These are phyloP conservation scores for Lolium multiflorum DNA, from an alignment of 176 grass and related monocot genomes.

Conservation along the genomic window DNA sequence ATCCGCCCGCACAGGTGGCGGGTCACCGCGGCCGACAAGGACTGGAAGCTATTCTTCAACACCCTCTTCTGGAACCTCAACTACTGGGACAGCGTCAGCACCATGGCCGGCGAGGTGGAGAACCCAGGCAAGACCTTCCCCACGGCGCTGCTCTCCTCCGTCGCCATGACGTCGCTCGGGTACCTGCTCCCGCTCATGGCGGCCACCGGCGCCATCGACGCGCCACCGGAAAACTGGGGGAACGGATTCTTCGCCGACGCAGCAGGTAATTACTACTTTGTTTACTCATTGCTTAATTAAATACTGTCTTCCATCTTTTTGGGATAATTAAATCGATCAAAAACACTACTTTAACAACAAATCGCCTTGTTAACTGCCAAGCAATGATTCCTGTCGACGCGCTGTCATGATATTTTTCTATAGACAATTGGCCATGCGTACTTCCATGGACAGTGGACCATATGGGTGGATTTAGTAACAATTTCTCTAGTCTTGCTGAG, in stretches of 20 bases:
- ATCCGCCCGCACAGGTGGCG: conserved; percentile 60
- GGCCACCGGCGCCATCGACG: conserved; percentile 59
- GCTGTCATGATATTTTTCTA: background rate
- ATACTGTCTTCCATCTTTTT: too few relatives aligned
- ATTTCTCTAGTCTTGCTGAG: background rate
- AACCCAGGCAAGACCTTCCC: conserved; percentile 71
- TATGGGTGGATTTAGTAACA: background rate
- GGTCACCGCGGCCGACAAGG: conserved; percentile 30
- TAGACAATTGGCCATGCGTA: background rate
- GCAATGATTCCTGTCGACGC: conserved; percentile 25
- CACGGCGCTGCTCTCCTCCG: conserved; percentile 60
- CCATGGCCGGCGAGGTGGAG: conserved; percentile 92
- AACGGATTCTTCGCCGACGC: conserved; percentile 84
- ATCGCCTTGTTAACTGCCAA: background rate
- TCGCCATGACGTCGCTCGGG: conserved; percentile 58
- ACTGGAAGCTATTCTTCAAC: conserved; percentile 85
- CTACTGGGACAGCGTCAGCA: conserved; percentile 91
- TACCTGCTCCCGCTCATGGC: conserved; percentile 80
- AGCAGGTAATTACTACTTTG: conserved; percentile 48
- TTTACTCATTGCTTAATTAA: background rate
- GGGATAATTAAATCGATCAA: too few relatives aligned
- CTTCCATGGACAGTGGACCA: background rate
- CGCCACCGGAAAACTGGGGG: conserved; percentile 63
- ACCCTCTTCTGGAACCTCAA: conserved; percentile 96
- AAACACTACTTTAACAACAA: background rate